Evolutionary conservation across 140 eudicot genomes (phyloP), one percentile per base, ranked within the genome.

Genomic region (Stevia rebaudiana): DNA sequence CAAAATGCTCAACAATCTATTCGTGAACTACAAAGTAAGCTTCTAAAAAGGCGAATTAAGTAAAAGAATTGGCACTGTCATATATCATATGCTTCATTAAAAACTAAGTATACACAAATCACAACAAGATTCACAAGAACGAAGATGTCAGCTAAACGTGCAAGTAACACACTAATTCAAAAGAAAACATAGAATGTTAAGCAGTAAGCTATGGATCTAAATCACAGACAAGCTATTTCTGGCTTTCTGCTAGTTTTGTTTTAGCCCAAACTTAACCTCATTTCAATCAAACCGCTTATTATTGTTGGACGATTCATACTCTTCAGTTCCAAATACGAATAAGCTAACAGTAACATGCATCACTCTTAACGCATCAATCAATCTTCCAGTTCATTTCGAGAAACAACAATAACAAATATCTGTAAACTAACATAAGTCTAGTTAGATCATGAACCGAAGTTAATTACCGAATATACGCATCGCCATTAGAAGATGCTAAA

Each of bases 381-480:
- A 40, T 66, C 60, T 8, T 49, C 46, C 36, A 40, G 18, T 49
- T 50, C 71, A 72, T 17, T 59, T 52, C n/a, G 17, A 25, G 39
- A 51, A 62, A 50, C 47, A 65, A 12, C 40, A 39, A 36, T 18
- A 3, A 58, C 33, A 42, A 11, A 6, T 25, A 54, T 13, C 0
- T 11, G 61, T 30, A 55, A 30, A n/a, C n/a, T 13, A 2, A 9
- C 42, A 51, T 10, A 22, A 1, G 11, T 8, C 30, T 50, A 12
- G 15, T 11, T 13, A 63, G 36, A 52, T 71, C 19, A 52, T 41
- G 35, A 64, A 31, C 0, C 28, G 0, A 10, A 51, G 1, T 68
- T 61, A 92, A 96, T 68, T 61, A 92, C 98, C 95, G 85, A 37
- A 88, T 92, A 70, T 73, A 94, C 11, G 98, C 88, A 68, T 88